Evolutionary conservation across 495 filamentous ascomycete species (phyloP), one percentile per base, ranked within the genome.

Genomic region (Tuber calosporum): DNA sequence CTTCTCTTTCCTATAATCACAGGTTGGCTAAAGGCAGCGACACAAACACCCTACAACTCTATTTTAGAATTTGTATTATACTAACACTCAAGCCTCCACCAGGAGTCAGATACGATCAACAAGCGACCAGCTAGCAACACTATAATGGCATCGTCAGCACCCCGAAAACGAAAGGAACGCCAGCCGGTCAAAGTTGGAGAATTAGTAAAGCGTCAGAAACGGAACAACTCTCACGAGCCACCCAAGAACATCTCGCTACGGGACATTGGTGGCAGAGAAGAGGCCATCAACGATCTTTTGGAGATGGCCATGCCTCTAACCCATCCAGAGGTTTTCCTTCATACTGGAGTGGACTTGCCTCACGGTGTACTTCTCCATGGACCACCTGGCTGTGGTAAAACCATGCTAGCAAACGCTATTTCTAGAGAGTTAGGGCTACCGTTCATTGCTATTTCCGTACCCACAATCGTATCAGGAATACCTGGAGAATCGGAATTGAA

Each of bases 401-500:
- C 94, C 0, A 91, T 94, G 85, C 90, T 98, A 68, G 93, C 92
- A 1, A 92, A 94, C 80, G 93, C 94, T 2, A 92, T 94, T 81
- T 94, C 94, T 7, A 91, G 92, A 22, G 90, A 91, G 72, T 85
- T 97, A 34, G 93, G 91, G 2, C 88, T 94, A 15, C 90, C 94
- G 0, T 97, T 94, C 81, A 90, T 98, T 69, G 88, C 93, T 3
- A 89, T 98, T 19, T 93, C 92, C 2, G 94, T 92, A 0, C 93
- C 95, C 13, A 93, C 92, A 0, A 86, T 97, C 34, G 89, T 98
- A 1, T 92, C 92, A 22, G 94, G 95, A 3, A 97, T 96, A 90
- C 96, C 93, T n/a, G 95, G 94, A 77, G 94, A 97, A 79, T 96
- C 93, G 0, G 95, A 99, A 83, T 95, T 96, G 84, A 93, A 93